These are phyloP conservation scores for Eimeria necatrix DNA, from an alignment of 169 alveolate species.

Conservation along the genomic window DNA sequence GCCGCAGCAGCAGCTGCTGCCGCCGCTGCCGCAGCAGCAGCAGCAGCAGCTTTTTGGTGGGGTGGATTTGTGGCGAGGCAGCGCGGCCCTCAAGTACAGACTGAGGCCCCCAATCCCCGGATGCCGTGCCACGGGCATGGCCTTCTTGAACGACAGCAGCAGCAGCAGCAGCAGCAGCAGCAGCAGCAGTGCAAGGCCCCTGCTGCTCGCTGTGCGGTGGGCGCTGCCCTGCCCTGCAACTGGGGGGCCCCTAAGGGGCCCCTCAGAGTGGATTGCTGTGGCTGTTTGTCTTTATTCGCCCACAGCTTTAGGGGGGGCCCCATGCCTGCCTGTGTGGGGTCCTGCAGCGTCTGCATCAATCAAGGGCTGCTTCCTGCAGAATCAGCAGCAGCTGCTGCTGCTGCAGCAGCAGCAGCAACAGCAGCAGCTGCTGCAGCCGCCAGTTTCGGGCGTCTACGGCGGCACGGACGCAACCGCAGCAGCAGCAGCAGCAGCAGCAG, in stretches of 20 bases:
- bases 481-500: conserved; percentile 9
- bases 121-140: not conserved
- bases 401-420: conserved; percentile 45
- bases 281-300: not conserved
- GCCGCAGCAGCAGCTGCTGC: conserved; percentile 27
- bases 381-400: conserved; percentile 47
- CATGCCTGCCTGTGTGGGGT: not conserved
- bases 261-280: not conserved
- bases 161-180: conserved; percentile 51
- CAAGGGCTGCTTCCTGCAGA: not conserved
- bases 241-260: not conserved
- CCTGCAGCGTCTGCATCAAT: not conserved
- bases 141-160: conserved; percentile 9
- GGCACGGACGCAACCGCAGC: not conserved
- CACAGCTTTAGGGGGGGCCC: not conserved
- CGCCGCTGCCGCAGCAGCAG: not conserved
- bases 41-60: conserved; percentile 30
- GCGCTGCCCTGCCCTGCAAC: not conserved
- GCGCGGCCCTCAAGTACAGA: not conserved
- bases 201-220: conserved; percentile 51
- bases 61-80: conserved; percentile 28
- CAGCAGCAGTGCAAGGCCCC: not conserved
- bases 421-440: conserved; percentile 27
- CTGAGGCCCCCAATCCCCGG: not conserved
- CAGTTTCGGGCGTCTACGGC: not conserved